Evolutionary conservation across 805 yeast genomes (phyloP).

Genomic region (Lachancea meyersii): DNA sequence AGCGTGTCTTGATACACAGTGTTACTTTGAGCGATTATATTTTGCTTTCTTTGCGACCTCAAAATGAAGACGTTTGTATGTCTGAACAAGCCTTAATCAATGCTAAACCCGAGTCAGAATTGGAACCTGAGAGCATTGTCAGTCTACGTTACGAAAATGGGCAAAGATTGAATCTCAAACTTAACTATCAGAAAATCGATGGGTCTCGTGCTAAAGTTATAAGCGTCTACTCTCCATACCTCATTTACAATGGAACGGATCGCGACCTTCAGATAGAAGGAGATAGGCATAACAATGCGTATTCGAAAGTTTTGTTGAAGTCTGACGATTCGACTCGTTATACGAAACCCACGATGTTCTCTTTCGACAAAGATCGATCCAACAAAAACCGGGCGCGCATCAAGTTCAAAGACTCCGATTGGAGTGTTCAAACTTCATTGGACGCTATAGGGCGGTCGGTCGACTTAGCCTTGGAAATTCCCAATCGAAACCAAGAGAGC

Average conservation of each 20-base stretch:
- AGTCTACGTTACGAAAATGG: slow-evolving; percentile 55
- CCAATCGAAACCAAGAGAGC: slow-evolving; percentile 52
- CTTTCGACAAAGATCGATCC: slow-evolving; percentile 57
- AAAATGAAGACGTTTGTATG: slow-evolving; percentile 33
- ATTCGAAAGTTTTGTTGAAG: slow-evolving; percentile 36
- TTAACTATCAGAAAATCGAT: slow-evolving; percentile 54
- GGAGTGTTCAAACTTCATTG: slow-evolving; percentile 71
- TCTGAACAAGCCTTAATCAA: slow-evolving; percentile 40
- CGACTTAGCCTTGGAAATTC: slow-evolving; percentile 47
- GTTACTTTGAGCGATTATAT: slow-evolving; percentile 68
- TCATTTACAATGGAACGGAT: slow-evolving; percentile 76
- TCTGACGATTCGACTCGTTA: slow-evolving; percentile 28
- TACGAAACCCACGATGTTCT: slow-evolving; percentile 70
- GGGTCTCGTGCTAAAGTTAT: slow-evolving; percentile 52
- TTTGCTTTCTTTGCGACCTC: slow-evolving; percentile 62
- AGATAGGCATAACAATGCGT: slow-evolving; percentile 47
- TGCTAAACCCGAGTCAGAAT: slow-evolving; percentile 46
- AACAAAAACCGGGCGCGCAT: slow-evolving; percentile 61
- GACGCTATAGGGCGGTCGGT: slow-evolving; percentile 84
- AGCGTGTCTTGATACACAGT: slow-evolving; percentile 68
- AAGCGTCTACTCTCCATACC: slow-evolving; percentile 76
- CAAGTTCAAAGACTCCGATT: slow-evolving; percentile 58
- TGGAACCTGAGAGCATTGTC: slow-evolving; percentile 50
- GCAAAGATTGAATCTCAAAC: slow-evolving; percentile 54
- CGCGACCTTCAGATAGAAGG: slow-evolving; percentile 52